Percentiles rank a stretch among this genome's conserved stretches.
Conservation (phyloP, 2,329 filamentous ascomycete species). For the Paraphaeosphaeria sporulosa region DNA sequence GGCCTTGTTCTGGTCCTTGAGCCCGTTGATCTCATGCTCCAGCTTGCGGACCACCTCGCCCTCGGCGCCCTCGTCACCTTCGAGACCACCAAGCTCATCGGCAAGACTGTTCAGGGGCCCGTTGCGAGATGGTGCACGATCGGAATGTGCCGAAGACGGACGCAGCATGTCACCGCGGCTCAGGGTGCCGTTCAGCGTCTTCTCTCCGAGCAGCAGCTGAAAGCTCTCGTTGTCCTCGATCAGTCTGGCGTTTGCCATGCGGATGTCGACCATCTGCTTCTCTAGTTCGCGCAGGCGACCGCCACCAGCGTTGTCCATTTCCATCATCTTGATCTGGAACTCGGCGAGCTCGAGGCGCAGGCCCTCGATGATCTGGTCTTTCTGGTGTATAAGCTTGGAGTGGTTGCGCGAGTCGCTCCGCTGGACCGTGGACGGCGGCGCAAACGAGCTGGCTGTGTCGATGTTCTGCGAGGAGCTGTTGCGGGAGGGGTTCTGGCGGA, state of each 20-base stretch:
- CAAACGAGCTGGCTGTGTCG: slow-evolving; percentile 83
- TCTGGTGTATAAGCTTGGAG: slow-evolving; percentile 89
- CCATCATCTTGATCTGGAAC: slow-evolving; percentile 92
- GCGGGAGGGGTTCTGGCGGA: slow-evolving; percentile 54
- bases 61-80: slow-evolving; percentile 62
- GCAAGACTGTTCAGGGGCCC: slow-evolving; percentile 60
- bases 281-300: slow-evolving; percentile 90
- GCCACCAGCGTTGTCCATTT: slow-evolving; percentile 91
- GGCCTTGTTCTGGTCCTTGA: slow-evolving; percentile 96
- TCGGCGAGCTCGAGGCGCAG: slow-evolving; percentile 92
- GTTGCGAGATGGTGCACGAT: slow-evolving; percentile 42
- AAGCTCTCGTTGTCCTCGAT: slow-evolving; percentile 99
- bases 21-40: slow-evolving; percentile 78
- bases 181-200: slow-evolving; percentile 94
- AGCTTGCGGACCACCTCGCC: slow-evolving; percentile 64
- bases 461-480: slow-evolving; percentile 67
- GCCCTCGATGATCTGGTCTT: slow-evolving; percentile 95
- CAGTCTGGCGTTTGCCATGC: slow-evolving; percentile 92
- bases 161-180: slow-evolving; percentile 81
- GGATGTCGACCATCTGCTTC: slow-evolving; percentile 85
- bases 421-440: slow-evolving; percentile 82
- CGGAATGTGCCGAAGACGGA: slow-evolving; percentile 46
- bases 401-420: slow-evolving; percentile 89
- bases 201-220: slow-evolving; percentile 91
- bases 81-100: slow-evolving; percentile 81